Base-by-base conservation (phyloP, 2,329 filamentous ascomycete genomes). In the Torrubiellomyces zombiae region DNA sequence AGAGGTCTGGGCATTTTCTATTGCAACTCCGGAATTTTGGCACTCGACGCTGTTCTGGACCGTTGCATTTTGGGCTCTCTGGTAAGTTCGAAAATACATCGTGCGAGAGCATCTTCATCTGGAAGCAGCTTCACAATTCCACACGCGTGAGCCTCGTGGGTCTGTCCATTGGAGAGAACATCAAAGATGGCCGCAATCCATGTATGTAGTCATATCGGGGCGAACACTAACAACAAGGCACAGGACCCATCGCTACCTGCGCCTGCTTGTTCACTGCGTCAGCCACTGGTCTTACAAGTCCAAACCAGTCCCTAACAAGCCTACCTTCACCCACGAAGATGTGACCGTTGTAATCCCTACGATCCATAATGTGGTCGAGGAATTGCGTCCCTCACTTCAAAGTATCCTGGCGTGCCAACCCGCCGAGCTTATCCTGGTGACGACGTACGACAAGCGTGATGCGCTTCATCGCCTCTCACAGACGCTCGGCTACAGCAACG, bases 341-440 rank as follows among this genome's bases (percentile, higher is more conserved):
- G 83, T 93, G 41, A 93, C 86, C 5, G 82, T 94, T 35, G 80
- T 95, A 39, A 79, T 94, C 32, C 86, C 86, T 6, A 91, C 85
- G 8, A 83, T 95, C 35, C 81, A 91, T 44, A 81, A 83, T 32
- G 74, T 72, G 33, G 82, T 86, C 31, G 74, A 83, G 39, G 81
- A 91, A 44, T 62, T 95, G 32, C 73, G 75, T 26, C 71, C 77
- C 31, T 92, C 83, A 11, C 65, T 95, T 19, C 62, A 75, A 44
- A 82, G 77, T 41, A 82, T 81, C 35, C 57, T 85, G 24, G 67
- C 66, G 13, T 77, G 75, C 40, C 56, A 68, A 28, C 76, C 78
- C 1, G 63, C 58, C 29, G 71, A 81, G 50, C 52, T 95, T 31
- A 75, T 94, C 25, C 60, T 95, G 28, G 80, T 94, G 31, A 94